Evolutionary conservation across 192 early-diverging fungal genomes (phyloP).

Genomic region (Geranomyces michiganensis): DNA sequence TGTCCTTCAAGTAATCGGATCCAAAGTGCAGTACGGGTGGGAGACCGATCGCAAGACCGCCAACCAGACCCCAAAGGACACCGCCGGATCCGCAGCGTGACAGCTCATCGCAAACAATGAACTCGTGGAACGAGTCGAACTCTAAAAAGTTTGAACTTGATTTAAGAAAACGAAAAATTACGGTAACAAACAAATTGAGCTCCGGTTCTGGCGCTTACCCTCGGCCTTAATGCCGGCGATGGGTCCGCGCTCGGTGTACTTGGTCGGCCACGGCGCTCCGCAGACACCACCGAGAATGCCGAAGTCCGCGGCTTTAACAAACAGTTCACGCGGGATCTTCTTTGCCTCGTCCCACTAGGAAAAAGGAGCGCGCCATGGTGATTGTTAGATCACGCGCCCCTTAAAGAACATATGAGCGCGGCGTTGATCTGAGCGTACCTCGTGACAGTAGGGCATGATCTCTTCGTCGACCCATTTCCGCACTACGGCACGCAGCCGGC

Average conservation of each 20-base stretch:
- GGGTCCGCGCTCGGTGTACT: conserved; percentile 33
- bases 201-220: conserved; percentile 17
- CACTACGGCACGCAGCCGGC: conserved; percentile 58
- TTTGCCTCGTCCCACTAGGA: conserved; percentile 83
- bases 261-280: conserved; percentile 42
- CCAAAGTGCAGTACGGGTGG: conserved; percentile 75
- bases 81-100: conserved; percentile 81
- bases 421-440: no score
- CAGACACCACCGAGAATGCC: conserved; percentile 72
- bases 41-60: conserved; percentile 71
- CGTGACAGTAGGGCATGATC: conserved; percentile 69
- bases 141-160: conserved; percentile 35
- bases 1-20: conserved; percentile 67
- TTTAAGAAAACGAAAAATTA: background rate
- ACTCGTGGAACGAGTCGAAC: conserved; percentile 70
- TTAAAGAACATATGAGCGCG: no score
- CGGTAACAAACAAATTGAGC: background rate
- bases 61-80: conserved; percentile 76
- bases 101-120: conserved; percentile 80
- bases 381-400: no score
- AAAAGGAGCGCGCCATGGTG: no score
- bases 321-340: conserved; percentile 69
- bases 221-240: conserved; percentile 41
- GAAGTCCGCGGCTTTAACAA: conserved; percentile 71
- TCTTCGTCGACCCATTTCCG: conserved; percentile 80